Base-by-base conservation (phyloP, 352 stramenopile species). In the Phytophthora pisi region DNA sequence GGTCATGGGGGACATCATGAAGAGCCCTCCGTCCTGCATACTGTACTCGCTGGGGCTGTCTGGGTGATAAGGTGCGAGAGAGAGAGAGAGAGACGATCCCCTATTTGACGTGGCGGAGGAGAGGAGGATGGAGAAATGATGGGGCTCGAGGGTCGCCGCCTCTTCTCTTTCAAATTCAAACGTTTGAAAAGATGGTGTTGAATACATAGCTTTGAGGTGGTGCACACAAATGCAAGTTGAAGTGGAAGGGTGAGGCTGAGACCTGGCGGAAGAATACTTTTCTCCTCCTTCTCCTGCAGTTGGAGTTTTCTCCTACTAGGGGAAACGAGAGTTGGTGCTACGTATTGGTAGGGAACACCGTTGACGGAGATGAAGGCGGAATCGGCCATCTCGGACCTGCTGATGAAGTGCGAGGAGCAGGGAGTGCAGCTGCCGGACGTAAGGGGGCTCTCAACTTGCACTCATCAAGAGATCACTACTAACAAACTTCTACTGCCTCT, bases 361-460 rank as follows among this genome's bases (percentile, higher is more conserved):
- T 10, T 26, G 20, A 16, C 10, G 13, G 55, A 26, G 26, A 90
- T 93, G 86, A 85, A 90, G 50, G 68, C 63, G 45, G 74, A 89
- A 49, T 56, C 68, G 18, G 59, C 80, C 45, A 72, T 93, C 10
- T 88, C 80, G 31, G 86, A 92, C 31, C 64, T 92, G 18, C 43
- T 93, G 28, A 75, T 88, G 64, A 81, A 87, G 66, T 92, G 83
- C 60, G 80, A 92, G 56, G 64, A 88, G 46, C 52, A 81, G 26
- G 58, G 66, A 43, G 46, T 91, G 18, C 61, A 64, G 45, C 57
- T 91, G 34, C 80, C 85, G 1, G 49, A 67, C 66, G 80, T 89
- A 9, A 36, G 46, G 13, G 16, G 3, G 13, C 20, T 46, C 11
- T 46, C 38, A 20, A n/a, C 4, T 15, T 20, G 7, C 16, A 18